phyloP scores from a whole-genome alignment of 257 asterid genomes.

The Solanum boliviense region DNA sequence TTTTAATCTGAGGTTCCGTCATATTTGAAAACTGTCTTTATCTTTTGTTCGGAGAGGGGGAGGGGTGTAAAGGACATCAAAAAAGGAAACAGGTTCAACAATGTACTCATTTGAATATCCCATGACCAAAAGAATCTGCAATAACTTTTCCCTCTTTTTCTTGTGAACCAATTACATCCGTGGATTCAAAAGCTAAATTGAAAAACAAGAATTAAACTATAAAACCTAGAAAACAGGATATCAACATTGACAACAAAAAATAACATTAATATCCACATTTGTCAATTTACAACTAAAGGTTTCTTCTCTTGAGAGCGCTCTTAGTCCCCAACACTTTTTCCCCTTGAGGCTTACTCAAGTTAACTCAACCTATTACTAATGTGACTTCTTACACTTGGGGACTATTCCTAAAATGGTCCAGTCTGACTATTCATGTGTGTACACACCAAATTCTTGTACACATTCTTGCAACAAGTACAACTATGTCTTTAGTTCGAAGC shows the following conservation, averaged over 20 bases:
- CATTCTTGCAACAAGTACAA: neutral
- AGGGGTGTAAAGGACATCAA: neutral
- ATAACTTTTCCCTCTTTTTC: neutral
- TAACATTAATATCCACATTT: neutral
- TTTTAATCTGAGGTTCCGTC: neutral
- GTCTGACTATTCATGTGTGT: neutral
- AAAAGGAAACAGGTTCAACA: neutral
- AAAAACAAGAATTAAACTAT: neutral
- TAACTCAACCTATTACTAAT: neutral
- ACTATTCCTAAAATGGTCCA: neutral
- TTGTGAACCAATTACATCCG: neutral
- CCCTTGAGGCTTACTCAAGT: neutral
- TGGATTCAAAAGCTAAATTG: neutral
- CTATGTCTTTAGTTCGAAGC: neutral
- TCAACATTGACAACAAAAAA: neutral
- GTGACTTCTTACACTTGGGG: neutral
- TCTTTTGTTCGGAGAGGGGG: neutral
- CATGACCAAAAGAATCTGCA: neutral
- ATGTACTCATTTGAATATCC: neutral
- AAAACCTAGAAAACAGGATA: neutral
- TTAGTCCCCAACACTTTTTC: neutral
- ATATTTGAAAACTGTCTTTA: neutral
- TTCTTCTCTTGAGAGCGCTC: neutral
- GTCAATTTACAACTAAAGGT: neutral
- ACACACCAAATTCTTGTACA: neutral